Percentiles rank a stretch among this genome's conserved stretches.
Conservation (phyloP, 2,329 filamentous ascomycete genomes). For the Penicillium thymicola region DNA sequence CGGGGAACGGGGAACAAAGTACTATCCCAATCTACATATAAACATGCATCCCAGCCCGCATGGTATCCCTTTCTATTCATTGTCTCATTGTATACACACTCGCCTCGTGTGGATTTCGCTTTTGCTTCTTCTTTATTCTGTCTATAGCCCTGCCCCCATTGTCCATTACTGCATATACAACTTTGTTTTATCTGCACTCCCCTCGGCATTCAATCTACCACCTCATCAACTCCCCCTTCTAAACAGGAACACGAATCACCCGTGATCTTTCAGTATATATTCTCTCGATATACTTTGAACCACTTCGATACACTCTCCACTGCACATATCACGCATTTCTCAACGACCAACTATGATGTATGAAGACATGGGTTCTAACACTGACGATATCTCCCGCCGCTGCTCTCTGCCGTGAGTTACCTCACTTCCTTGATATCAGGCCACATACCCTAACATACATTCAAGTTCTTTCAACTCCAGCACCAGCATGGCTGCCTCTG, state of each 20-base stretch:
- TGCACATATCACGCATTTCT: constrained; percentile 4
- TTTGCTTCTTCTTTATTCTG: constrained; percentile 16
- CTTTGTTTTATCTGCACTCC: constrained; percentile 9
- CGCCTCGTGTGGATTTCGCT: constrained; percentile 25
- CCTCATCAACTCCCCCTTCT: constrained; percentile 4
- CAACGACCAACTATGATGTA: constrained; percentile 25
- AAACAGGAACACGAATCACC: constrained; percentile 1
- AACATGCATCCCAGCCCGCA: constrained; percentile 32
- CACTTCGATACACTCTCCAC: constrained; percentile 11
- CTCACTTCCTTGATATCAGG: neutral
- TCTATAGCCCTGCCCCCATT: constrained; percentile 10
- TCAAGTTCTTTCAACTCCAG: constrained; percentile 20
- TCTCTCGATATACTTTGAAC: neutral
- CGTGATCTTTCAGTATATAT: constrained; percentile 15
- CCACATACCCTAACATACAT: neutral
- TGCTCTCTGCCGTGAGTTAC: constrained; percentile 38
- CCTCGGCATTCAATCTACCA: neutral
- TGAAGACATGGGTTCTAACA: constrained; percentile 31
- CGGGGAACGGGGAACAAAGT: constrained; percentile 8
- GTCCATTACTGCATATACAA: constrained; percentile 22
- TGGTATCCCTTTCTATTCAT: constrained; percentile 19
- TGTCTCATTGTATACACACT: constrained; percentile 23
- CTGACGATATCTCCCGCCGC: constrained; percentile 30
- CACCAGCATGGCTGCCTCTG: constrained; percentile 20
- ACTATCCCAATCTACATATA: constrained; percentile 29